Base-by-base conservation (phyloP, 192 early-diverging fungal genomes). In the Coemansia pectinata region DNA sequence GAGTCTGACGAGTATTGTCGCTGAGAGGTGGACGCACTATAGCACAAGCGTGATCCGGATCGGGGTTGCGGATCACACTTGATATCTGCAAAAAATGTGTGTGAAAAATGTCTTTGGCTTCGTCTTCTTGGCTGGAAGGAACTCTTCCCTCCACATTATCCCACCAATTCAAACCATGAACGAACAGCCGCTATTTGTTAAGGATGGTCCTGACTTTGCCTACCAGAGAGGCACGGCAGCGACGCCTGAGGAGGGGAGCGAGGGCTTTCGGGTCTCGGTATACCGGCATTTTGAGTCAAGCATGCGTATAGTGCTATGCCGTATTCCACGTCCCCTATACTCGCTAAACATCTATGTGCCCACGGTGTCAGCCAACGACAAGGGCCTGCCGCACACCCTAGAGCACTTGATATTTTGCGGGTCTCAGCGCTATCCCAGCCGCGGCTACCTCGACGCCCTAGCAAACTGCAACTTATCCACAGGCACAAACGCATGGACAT, bases 401-500 rank as follows among this genome's bases (percentile, higher is more conserved):
- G 94, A 95, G 73, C 87, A 88, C 63, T 85, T 96, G 67, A 76
- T 95, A 0, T 96, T 96, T 59, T 92, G 90, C 67, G 94, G 94
- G 15, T 95, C 93, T 10, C 68, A 84, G 74, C 74, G 78, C 63
- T 88, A 79, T 44, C 88, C 87, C 19, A 63, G 88, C 62, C 86
- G 89, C 58, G 92, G 93, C 10, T 93, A 87, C 52, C 86, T 96
- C 6, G 92, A 95, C 65, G 84, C 84, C 9, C 66, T 88, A n/a
- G 92, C 92, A 14, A 88, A 81, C 62, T 85, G 92, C 55, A 91
- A 88, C 69, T 77, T 92, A n/a, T 87, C 89, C 3, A 87, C 76
- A 0, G 93, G 91, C n/a, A 92, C 91, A 8, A 94, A 96, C 53
- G 87, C 87, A 1, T 91, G 83, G 69, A 91, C 86, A 0, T 66